phyloP scores from a whole-genome alignment of 2,329 filamentous ascomycete species.

The Trichoderma simmonsii region DNA sequence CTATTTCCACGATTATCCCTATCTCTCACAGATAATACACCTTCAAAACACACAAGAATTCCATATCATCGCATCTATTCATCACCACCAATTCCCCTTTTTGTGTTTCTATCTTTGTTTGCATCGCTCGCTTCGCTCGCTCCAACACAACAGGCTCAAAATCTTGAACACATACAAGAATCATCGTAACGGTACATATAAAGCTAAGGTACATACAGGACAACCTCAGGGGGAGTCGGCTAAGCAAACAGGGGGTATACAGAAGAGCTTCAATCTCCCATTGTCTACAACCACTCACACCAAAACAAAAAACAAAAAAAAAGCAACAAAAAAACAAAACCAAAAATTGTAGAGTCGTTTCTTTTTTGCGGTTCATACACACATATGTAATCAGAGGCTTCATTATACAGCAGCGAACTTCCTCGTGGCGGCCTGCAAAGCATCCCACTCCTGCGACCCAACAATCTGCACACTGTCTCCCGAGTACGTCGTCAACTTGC shows the following conservation, averaged over 20 bases:
- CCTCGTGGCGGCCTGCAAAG: conserved; percentile 43
- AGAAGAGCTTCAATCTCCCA: background rate
- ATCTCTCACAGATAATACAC: background rate
- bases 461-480: conserved; percentile 45
- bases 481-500: conserved; percentile 36
- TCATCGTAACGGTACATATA: conserved; percentile 6
- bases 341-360: background rate
- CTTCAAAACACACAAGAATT: background rate
- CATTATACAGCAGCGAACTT: conserved; percentile 29
- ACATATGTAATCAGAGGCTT: background rate
- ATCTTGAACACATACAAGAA: background rate
- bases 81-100: background rate
- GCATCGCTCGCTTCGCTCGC: background rate
- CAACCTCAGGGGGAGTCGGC: background rate
- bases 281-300: background rate
- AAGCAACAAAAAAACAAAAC: background rate
- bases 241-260: conserved; percentile 17
- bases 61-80: background rate
- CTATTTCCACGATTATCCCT: background rate
- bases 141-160: background rate
- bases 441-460: conserved; percentile 55
- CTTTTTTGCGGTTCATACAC: conserved; percentile 3
- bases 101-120: background rate
- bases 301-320: background rate
- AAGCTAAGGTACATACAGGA: background rate